Evolutionary conservation across 75 land plant species (phyloP).

Genomic region (Pseudotsuga menziesii): DNA sequence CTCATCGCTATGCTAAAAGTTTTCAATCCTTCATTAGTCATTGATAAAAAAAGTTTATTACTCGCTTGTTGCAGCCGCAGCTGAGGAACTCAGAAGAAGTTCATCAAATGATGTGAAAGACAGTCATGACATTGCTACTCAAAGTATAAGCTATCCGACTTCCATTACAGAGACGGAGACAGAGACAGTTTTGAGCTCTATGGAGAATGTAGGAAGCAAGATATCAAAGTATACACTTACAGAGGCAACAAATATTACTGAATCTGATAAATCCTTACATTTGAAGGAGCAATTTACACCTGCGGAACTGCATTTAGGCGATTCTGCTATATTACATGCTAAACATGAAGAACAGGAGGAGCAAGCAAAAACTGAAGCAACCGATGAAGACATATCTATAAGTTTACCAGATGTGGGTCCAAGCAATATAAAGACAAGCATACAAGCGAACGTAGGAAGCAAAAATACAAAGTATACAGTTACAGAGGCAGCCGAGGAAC

Average conservation of each 20-base stretch:
- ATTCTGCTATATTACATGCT: not conserved
- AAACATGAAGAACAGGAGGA: not conserved
- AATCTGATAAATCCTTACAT: not conserved
- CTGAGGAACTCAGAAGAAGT: not conserved
- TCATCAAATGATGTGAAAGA: not conserved
- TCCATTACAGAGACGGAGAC: not conserved
- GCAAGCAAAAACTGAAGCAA: not conserved
- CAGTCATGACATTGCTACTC: not conserved
- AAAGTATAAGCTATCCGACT: not conserved
- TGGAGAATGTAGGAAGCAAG: not conserved
- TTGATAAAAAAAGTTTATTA: no score
- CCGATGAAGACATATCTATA: not conserved
- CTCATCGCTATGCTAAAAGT: no score
- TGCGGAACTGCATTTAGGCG: not conserved
- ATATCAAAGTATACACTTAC: not conserved
- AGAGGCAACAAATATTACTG: not conserved
- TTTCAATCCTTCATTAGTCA: no score
- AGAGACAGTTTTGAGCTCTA: no score
- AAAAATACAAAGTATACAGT: no score
- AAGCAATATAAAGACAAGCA: no score
- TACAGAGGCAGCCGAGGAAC: not conserved
- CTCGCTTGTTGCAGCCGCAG: not conserved
- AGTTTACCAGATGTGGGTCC: not conserved
- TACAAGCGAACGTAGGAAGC: no score
- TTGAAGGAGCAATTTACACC: not conserved